A percentile compares a stretch with the other conserved stretches of the same genome.
phyloP scores from a whole-genome alignment of 192 early-diverging fungal genomes.

The Linnemannia hyalina region DNA sequence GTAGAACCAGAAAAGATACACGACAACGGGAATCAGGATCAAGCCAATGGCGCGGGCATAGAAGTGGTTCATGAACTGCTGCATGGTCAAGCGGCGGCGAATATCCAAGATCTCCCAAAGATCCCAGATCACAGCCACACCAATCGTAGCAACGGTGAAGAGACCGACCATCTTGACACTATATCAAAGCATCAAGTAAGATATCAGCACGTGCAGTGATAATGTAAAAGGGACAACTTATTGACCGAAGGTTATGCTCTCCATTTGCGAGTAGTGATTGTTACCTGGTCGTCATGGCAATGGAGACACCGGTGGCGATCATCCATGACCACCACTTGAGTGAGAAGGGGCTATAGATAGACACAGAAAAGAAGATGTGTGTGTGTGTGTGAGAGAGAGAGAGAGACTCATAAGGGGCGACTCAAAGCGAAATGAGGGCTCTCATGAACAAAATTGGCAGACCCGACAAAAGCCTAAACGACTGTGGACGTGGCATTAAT shows the following conservation, averaged over 20 bases:
- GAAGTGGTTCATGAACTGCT: conserved; percentile 85
- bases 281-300: conserved; percentile 77
- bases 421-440: conserved; percentile 13
- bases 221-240: not conserved
- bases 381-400: conserved; percentile 21
- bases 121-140: conserved; percentile 86
- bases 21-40: conserved; percentile 81
- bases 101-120: conserved; percentile 94
- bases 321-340: conserved; percentile 91
- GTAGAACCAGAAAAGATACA: conserved; percentile 93
- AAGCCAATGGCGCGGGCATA: conserved; percentile 84
- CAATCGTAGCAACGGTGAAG: conserved; percentile 87
- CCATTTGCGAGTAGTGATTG: not conserved
- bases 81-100: conserved; percentile 78
- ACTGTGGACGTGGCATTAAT: not conserved
- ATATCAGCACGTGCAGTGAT: not conserved
- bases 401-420: not conserved
- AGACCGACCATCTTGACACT: conserved; percentile 97
- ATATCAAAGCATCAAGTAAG: not conserved
- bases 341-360: conserved; percentile 76
- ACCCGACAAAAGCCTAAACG: not conserved
- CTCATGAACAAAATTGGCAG: not conserved
- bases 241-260: not conserved
- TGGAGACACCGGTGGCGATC: conserved; percentile 79
- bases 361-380: conserved; percentile 5